phyloP scores from a whole-genome alignment of 306 rosid species.

The Cicer pinnatifidum region DNA sequence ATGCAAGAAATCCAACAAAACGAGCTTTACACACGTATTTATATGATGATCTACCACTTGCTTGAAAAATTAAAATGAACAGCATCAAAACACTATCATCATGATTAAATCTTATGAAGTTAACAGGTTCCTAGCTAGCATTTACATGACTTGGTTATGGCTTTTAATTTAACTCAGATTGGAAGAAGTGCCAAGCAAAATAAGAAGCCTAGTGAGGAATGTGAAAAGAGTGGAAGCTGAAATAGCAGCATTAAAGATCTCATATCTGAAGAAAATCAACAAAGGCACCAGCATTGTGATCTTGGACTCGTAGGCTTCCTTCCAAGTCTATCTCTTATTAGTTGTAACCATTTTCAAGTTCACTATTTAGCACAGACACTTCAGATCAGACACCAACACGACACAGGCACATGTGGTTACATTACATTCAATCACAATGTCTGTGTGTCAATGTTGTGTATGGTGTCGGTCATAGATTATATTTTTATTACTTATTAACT shows the following conservation, averaged over 20 bases:
- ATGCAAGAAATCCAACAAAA: not conserved
- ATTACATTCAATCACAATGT: no score
- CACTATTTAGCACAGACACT: not conserved
- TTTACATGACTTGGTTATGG: constrained; percentile 17
- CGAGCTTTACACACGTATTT: not conserved
- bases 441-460: no score
- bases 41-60: constrained; percentile 11
- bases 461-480: no score
- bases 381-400: not conserved
- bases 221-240: constrained; percentile 89
- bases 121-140: not conserved
- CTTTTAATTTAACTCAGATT: constrained; percentile 55
- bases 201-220: constrained; percentile 74
- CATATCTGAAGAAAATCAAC: constrained; percentile 81
- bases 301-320: constrained; percentile 76
- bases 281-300: constrained; percentile 74
- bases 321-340: not conserved
- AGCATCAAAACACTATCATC: not conserved
- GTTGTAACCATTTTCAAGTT: not conserved
- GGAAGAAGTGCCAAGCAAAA: constrained; percentile 88
- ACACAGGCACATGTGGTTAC: no score
- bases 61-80: not conserved
- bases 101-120: not conserved
- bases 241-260: constrained; percentile 79
- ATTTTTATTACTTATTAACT: no score